Base-by-base conservation (phyloP, 148 eudicot species). In the Camellia sinensis region DNA sequence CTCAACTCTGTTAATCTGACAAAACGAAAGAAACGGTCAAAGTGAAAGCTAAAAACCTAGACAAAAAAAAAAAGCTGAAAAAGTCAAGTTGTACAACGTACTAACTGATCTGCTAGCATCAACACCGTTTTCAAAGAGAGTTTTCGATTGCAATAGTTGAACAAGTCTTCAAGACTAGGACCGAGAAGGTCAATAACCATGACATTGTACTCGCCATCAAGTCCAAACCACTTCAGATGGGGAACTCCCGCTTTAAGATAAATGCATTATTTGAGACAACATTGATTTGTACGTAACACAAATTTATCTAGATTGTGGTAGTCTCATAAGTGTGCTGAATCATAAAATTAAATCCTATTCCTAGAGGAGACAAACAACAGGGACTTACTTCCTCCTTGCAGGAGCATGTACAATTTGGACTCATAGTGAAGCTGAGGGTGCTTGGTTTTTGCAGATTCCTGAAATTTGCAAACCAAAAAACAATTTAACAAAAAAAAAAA, bases 181-280 rank as follows among this genome's bases (percentile, higher is more conserved):
- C 92, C 92, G 46, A 89, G 88, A 65, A 89, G 92, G 71, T 89
- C 90, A 80, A 89, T 89, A 74, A 89, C 92, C 92, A 89, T 89
- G 73, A 80, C 86, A 86, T 84, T 89, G 84, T 89, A 84, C 50
- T 89, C 92, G 57, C 87, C 85, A 72, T 89, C 92, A 79, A 86
- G 83, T 79, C 92, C 92, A 71, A 73, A 87, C 88, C 89, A 89
- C 78, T 87, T 89, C n/a, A 89, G 56, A 76, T 83, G 88, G 54
- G 92, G 92, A 80, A 89, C 72, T 29, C 92, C 92, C 68, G 90
- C 92, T 89, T 72, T 18, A 82, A 56, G 73, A 43, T 17, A 63
- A 52, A 50, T 2, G n/a, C 21, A 48, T 7, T 44, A 80, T 52
- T 76, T 62, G 75, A 44, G 73, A 66, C 29, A 50, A 72, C n/a